A percentile compares a stretch with the other conserved stretches of the same genome.
Conservation (phyloP, 768 basidiomycete species). For the Termitomyces sp. region DNA sequence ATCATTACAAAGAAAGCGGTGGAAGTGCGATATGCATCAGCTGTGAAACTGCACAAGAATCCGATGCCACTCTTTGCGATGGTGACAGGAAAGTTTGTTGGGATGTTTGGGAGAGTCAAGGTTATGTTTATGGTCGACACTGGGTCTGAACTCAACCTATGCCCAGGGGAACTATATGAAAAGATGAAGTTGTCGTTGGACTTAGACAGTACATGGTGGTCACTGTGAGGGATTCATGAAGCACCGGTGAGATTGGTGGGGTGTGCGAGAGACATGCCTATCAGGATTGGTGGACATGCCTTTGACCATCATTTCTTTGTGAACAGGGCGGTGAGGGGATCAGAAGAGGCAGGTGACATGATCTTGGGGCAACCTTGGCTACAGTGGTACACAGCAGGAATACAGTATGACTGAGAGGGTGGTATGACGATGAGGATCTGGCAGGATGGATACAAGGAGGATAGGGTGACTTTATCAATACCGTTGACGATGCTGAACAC, state of each 20-base stretch:
- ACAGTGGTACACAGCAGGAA: too few relatives aligned
- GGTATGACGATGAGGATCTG: conserved; percentile 13
- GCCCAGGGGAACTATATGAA: neutral
- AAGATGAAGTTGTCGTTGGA: neutral
- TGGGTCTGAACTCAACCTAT: neutral
- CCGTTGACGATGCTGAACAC: neutral
- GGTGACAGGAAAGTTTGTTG: neutral
- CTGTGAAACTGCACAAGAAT: neutral
- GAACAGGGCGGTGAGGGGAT: neutral
- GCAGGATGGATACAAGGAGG: neutral
- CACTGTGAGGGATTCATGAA: neutral
- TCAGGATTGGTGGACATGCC: too few relatives aligned
- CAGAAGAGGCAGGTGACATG: neutral
- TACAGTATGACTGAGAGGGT: conserved; percentile 4
- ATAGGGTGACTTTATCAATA: neutral
- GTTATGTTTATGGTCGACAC: neutral
- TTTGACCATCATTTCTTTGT: conserved; percentile 8
- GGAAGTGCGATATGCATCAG: neutral
- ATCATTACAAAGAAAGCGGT: neutral
- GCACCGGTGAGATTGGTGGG: neutral
- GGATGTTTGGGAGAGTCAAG: neutral
- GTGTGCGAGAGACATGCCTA: too few relatives aligned
- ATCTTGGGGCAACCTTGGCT: too few relatives aligned
- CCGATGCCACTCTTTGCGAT: neutral
- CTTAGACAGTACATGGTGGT: neutral